Evolutionary conservation across 1,284 basidiomycete genomes (phyloP).

Genomic region (Cutaneotrichosporon mucoides): DNA sequence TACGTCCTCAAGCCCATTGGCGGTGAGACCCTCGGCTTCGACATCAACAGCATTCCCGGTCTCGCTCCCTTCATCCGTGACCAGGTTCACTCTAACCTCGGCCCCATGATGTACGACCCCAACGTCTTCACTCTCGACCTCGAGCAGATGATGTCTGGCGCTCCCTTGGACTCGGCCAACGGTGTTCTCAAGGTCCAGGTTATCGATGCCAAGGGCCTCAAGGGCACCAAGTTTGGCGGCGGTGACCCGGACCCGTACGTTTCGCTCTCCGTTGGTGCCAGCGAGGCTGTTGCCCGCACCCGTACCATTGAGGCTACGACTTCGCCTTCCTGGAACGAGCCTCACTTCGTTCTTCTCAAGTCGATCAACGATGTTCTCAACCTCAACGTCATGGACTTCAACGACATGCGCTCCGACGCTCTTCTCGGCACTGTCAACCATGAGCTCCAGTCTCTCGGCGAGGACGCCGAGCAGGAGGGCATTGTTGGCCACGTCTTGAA

Average conservation of each 20-base stretch:
- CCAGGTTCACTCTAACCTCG: slow-evolving; percentile 78
- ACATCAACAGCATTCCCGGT: slow-evolving; percentile 71
- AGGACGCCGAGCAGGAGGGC: slow-evolving; percentile 80
- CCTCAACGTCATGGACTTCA: slow-evolving; percentile 79
- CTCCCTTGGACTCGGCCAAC: slow-evolving; percentile 80
- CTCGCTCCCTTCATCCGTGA: slow-evolving; percentile 87
- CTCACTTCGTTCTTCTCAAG: slow-evolving; percentile 86
- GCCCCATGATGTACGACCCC: slow-evolving; percentile 75
- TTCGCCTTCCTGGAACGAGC: slow-evolving; percentile 90
- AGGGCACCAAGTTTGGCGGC: slow-evolving; percentile 69
- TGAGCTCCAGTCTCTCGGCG: slow-evolving; percentile 67
- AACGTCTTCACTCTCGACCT: slow-evolving; percentile 88
- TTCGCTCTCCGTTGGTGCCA: slow-evolving; percentile 39
- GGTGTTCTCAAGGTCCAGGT: slow-evolving; percentile 87
- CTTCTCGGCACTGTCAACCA: slow-evolving; percentile 74
- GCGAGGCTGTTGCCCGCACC: slow-evolving; percentile 40
- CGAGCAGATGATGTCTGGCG: slow-evolving; percentile 89
- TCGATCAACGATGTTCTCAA: slow-evolving; percentile 74
- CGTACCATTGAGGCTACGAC: slow-evolving; percentile 51
- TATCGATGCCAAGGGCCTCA: slow-evolving; percentile 61
- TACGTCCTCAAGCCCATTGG: slow-evolving; percentile 94
- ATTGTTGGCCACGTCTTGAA: slow-evolving; percentile 67
- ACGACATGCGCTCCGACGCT: slow-evolving; percentile 79
- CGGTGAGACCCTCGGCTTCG: slow-evolving; percentile 78
- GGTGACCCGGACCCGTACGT: slow-evolving; percentile 80